Evolutionary conservation across 2,329 filamentous ascomycete species (phyloP).

Genomic region (Hymenoscyphus repandus): DNA sequence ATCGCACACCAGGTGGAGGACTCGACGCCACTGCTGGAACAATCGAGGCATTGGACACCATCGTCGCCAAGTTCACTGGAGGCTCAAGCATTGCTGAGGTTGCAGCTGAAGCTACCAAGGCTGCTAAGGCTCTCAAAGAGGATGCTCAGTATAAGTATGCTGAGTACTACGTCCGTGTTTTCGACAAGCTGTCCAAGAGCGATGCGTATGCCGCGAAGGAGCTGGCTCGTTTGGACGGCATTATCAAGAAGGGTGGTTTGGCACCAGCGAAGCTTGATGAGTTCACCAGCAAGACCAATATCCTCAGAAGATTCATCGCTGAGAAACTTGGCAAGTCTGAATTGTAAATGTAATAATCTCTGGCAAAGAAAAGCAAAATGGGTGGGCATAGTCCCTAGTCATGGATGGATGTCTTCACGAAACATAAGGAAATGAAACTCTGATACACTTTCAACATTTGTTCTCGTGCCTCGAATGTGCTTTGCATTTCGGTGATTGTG

Average conservation of each 20-base stretch:
- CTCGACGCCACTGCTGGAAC: conserved; percentile 77
- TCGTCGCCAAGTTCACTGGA: conserved; percentile 70
- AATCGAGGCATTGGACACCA: conserved; percentile 68
- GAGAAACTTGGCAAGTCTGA: conserved; percentile 58
- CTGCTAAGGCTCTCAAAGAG: conserved; percentile 60
- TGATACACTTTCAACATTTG: neutral
- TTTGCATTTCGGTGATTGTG: neutral
- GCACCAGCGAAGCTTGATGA: conserved; percentile 85
- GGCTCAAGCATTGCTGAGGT: conserved; percentile 54
- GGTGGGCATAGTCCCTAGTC: neutral
- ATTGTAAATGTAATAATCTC: conserved; percentile 30
- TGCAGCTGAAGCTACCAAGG: conserved; percentile 66
- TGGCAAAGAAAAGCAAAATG: neutral
- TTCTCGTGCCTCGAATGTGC: too few species aligned
- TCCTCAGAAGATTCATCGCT: conserved; percentile 71
- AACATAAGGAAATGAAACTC: too few species aligned
- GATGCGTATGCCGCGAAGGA: conserved; percentile 81
- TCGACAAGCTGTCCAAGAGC: conserved; percentile 77
- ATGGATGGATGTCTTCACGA: too few species aligned
- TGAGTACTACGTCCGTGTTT: conserved; percentile 89
- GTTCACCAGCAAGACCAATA: conserved; percentile 79
- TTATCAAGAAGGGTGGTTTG: conserved; percentile 82
- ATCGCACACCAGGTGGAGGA: conserved; percentile 75
- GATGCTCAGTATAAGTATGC: conserved; percentile 68
- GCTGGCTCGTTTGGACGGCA: conserved; percentile 69